Evolutionary conservation across 352 stramenopile genomes (phyloP).

Genomic region (Peronospora tabacina): DNA sequence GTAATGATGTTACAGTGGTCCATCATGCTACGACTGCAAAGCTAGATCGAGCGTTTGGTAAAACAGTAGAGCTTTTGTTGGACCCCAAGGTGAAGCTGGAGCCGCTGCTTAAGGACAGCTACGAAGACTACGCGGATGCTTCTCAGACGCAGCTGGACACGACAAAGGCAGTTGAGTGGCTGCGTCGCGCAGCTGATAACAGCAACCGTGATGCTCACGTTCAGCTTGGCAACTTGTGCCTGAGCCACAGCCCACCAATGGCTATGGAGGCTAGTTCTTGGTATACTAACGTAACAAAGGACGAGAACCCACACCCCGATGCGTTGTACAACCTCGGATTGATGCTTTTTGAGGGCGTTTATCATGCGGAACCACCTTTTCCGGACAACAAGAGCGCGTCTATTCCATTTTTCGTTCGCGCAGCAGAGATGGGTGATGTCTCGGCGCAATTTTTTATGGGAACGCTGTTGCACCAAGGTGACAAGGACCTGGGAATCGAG

Average conservation of each 20-base stretch:
- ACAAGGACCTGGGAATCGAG: conserved; percentile 60
- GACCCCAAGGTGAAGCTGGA: conserved; percentile 48
- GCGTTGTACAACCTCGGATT: conserved; percentile 80
- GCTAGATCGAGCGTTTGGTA: conserved; percentile 65
- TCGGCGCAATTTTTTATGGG: conserved; percentile 86
- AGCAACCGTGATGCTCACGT: conserved; percentile 72
- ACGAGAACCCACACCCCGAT: conserved; percentile 59
- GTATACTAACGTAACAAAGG: conserved; percentile 57
- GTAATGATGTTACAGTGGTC: conserved; percentile 29
- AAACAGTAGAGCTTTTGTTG: conserved; percentile 60
- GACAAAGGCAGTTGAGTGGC: conserved; percentile 71
- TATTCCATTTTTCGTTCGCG: conserved; percentile 72
- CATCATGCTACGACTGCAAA: conserved; percentile 48
- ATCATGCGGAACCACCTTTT: conserved; percentile 65
- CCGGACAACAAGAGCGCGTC: conserved; percentile 43
- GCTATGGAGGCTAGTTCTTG: conserved; percentile 58
- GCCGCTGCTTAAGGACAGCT: conserved; percentile 27
- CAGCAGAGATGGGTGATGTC: conserved; percentile 63
- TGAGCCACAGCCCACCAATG: conserved; percentile 72
- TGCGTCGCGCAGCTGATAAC: conserved; percentile 69
- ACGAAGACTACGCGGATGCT: conserved; percentile 10
- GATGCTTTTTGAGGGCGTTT: conserved; percentile 66
- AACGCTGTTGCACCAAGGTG: conserved; percentile 65
- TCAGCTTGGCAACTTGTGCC: conserved; percentile 71
- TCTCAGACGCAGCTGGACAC: conserved; percentile 37